Conservation (phyloP, 139 green algal species). For the Protoeuglena noctilucae region DNA sequence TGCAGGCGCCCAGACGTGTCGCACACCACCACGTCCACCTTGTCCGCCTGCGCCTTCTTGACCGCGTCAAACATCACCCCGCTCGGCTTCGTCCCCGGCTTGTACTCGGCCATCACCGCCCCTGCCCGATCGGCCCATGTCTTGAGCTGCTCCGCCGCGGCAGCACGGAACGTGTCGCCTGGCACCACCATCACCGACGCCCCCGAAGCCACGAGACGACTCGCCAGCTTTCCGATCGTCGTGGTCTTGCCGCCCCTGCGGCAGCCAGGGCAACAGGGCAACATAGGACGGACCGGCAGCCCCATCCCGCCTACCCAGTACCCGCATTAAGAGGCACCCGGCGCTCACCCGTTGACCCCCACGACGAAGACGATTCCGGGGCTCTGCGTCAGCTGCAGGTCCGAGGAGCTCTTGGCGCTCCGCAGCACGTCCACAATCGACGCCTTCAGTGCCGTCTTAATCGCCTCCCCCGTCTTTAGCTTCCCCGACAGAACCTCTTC, state of each 20-base stretch:
- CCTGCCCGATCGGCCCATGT: conserved; percentile 61
- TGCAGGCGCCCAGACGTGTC: conserved; percentile 88
- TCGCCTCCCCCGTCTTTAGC: conserved; percentile 10
- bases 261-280: no score
- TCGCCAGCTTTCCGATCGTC: conserved; percentile 82
- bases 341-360: conserved; percentile 98
- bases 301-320: no score
- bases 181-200: conserved; percentile 67
- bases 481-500: conserved; percentile 32
- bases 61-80: conserved; percentile 12
- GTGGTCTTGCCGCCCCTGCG: conserved; percentile 87
- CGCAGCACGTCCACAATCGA: conserved; percentile 16
- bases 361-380: conserved; percentile 68
- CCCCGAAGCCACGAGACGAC: conserved; percentile 45
- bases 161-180: conserved; percentile 93
- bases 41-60: conserved; percentile 13
- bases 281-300: no score
- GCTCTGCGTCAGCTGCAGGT: conserved; percentile 21
- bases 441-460: conserved; percentile 41
- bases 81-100: neutral
- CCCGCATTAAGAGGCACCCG: no score
- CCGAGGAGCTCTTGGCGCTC: conserved; percentile 10
- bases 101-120: conserved; percentile 24
- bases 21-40: conserved; percentile 65
- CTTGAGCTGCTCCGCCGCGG: conserved; percentile 82